These are phyloP conservation scores for Royoungia palumana DNA, from an alignment of 768 basidiomycete genomes.

Conservation along the genomic window DNA sequence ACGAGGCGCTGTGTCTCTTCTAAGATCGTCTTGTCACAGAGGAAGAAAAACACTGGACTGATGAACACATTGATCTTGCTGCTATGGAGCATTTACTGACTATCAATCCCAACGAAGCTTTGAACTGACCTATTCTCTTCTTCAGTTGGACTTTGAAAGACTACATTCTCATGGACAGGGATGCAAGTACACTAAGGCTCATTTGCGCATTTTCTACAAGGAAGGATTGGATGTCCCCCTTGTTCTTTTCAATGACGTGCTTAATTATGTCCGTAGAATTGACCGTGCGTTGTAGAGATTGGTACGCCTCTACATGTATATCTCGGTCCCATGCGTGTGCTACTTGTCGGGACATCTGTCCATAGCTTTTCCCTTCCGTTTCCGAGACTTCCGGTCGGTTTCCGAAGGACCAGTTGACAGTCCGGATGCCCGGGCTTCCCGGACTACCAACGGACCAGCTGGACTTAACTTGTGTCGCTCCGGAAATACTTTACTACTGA, in stretches of 20 bases:
- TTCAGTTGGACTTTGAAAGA: constrained; percentile 99
- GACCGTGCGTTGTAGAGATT: constrained; percentile 97
- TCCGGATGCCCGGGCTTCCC: no score
- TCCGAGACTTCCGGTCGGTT: no score
- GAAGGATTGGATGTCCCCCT: constrained; percentile 97
- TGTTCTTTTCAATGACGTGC: constrained; percentile 96
- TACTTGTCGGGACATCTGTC: no score
- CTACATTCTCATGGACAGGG: constrained; percentile 93
- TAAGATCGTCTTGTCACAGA: constrained; percentile 94
- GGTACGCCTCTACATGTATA: no score
- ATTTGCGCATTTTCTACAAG: constrained; percentile 95
- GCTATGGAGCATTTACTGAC: constrained; percentile 93
- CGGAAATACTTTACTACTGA: no score
- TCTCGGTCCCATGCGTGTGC: no score
- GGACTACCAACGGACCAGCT: no score
- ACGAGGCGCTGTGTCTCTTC: constrained; percentile 95
- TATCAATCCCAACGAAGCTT: constrained; percentile 82
- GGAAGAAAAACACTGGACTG: constrained; percentile 93
- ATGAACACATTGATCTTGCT: constrained; percentile 80
- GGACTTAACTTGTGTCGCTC: no score
- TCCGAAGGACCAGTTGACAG: no score
- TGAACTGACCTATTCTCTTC: constrained; percentile 88
- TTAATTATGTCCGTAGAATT: constrained; percentile 96
- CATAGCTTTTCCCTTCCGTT: no score
- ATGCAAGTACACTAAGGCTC: constrained; percentile 94